phyloP scores from a whole-genome alignment of 768 basidiomycete species.

The Termitomyces sp. region DNA sequence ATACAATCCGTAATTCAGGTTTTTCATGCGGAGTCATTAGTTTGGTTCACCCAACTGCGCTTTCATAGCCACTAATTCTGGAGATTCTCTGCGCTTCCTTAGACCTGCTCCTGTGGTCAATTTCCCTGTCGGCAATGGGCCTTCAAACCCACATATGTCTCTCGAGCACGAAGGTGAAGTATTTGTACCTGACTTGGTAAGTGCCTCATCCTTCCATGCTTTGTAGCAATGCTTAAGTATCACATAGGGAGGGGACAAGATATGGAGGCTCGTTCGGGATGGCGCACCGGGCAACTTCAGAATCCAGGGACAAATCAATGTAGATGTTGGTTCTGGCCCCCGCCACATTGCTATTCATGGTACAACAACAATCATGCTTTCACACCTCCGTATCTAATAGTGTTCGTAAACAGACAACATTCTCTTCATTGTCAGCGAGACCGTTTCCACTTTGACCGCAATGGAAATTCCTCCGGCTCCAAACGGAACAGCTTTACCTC shows the following conservation, averaged over 20 bases:
- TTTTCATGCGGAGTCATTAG: slow-evolving; percentile 10
- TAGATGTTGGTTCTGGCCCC: slow-evolving; percentile 62
- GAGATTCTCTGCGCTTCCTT: slow-evolving; percentile 30
- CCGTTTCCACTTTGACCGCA: slow-evolving; percentile 44
- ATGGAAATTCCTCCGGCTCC: slow-evolving; percentile 43
- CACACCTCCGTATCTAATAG: neutral
- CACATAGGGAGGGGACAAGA: slow-evolving; percentile 56
- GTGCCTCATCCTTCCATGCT: slow-evolving; percentile 10
- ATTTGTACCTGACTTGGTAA: slow-evolving; percentile 60
- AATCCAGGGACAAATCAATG: slow-evolving; percentile 57
- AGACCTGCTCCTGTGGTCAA: slow-evolving; percentile 33
- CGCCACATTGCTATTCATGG: slow-evolving; percentile 39
- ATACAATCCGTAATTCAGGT: too few species aligned
- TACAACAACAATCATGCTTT: slow-evolving; percentile 4
- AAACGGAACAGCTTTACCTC: slow-evolving; percentile 38
- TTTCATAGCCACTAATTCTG: slow-evolving; percentile 31
- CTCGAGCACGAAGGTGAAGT: slow-evolving; percentile 51
- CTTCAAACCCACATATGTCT: slow-evolving; percentile 65
- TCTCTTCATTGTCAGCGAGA: slow-evolving; percentile 49
- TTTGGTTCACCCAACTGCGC: slow-evolving; percentile 32
- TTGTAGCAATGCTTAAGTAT: neutral
- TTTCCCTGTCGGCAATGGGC: slow-evolving; percentile 39
- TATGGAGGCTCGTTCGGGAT: slow-evolving; percentile 56
- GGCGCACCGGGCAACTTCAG: slow-evolving; percentile 37
- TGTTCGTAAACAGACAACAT: slow-evolving; percentile 30